These are phyloP conservation scores for Clonostachys solani DNA, from an alignment of 2,329 filamentous ascomycete genomes.

Conservation along the genomic window DNA sequence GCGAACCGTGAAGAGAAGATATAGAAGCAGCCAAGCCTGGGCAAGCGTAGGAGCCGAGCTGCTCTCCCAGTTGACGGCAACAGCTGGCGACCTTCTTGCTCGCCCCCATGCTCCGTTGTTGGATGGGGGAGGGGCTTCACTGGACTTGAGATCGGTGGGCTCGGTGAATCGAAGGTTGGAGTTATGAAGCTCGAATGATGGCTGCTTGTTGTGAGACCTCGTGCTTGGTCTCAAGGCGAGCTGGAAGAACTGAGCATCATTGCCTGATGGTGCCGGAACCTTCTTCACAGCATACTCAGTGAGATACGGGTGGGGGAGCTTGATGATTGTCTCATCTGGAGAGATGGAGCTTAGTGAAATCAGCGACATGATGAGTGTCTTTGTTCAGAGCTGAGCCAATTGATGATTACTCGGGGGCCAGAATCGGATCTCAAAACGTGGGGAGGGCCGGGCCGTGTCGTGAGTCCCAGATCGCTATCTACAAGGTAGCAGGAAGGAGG, in stretches of 20 bases:
- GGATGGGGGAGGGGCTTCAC: slow-evolving; percentile 40
- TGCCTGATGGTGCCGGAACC: slow-evolving; percentile 10
- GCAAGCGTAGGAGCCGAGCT: slow-evolving; percentile 35
- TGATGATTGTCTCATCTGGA: slow-evolving; percentile 32
- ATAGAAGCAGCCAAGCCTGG: slow-evolving; percentile 49
- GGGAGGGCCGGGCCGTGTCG: too few relatives aligned
- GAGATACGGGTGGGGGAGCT: slow-evolving; percentile 45
- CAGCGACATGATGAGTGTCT: slow-evolving; percentile 4
- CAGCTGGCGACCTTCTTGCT: slow-evolving; percentile 47
- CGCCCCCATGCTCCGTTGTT: slow-evolving; percentile 54
- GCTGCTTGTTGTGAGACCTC: slow-evolving; percentile 12
- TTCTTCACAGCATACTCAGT: slow-evolving; percentile 37
- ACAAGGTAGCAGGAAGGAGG: too few relatives aligned
- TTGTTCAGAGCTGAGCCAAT: too few relatives aligned
- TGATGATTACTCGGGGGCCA: too few relatives aligned
- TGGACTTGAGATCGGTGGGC: slow-evolving; percentile 41
- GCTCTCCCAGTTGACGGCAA: slow-evolving; percentile 37
- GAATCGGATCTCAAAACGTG: too few relatives aligned
- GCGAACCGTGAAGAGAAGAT: slow-evolving; percentile 46
- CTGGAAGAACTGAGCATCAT: slow-evolving; percentile 22
- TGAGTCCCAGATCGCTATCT: too few relatives aligned
- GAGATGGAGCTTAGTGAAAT: slow-evolving; percentile 18
- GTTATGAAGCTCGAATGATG: slow-evolving; percentile 22
- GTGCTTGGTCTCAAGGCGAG: slow-evolving; percentile 21
- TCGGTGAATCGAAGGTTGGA: slow-evolving; percentile 37